Base-by-base conservation (phyloP, 208 protist species). In the Leishmania gerbilli region DNA sequence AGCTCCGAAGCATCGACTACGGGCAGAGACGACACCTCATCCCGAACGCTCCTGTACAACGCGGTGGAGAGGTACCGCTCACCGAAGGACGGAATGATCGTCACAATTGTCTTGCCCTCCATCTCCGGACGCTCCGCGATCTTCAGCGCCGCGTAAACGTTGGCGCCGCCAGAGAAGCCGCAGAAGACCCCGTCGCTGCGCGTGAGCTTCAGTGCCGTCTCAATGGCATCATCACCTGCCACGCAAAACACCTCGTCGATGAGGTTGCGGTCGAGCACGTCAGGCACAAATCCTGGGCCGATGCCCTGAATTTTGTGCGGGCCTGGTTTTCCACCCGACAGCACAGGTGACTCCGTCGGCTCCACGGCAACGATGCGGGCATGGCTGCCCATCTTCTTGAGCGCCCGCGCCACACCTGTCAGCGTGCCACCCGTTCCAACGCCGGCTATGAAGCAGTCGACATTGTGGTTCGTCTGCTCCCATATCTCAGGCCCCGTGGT, bases 271-370 rank as follows among this genome's bases (percentile, higher is more conserved):
- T 97, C 89, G 3, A 97, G 82, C 24, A 95, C 90, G 4, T 88
- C 79, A 17, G 96, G 96, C 68, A 98, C 88, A 78, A 98, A 98
- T 71, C 96, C 96, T 11, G 96, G 91, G 24, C 96, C 96, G 77
- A 98, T 97, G 37, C 96, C 96, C 87, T 98, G 96, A 74, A 98
- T 98, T 76, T 91, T 90, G 90, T 98, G 96, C 53, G 95, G 94
- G 4, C 93, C 90, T 13, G 94, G 91, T 76, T 91, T 92, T 42
- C 89, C 90, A 24, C 94, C 92, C 37, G 90, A 94, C 19, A 98
- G 84, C 72, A 97, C 95, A n/a, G 96, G 85, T 58, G 88, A 94
- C 87, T 98, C 95, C 11, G 85, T 87, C 13, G 95, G 95, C 88
- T 98, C 95, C 34, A 98, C 93, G 15, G 91, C 95, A 51, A 97